Conservation (phyloP, 2,329 filamentous ascomycete species). For the Tolypocladium ovalisporum region DNA sequence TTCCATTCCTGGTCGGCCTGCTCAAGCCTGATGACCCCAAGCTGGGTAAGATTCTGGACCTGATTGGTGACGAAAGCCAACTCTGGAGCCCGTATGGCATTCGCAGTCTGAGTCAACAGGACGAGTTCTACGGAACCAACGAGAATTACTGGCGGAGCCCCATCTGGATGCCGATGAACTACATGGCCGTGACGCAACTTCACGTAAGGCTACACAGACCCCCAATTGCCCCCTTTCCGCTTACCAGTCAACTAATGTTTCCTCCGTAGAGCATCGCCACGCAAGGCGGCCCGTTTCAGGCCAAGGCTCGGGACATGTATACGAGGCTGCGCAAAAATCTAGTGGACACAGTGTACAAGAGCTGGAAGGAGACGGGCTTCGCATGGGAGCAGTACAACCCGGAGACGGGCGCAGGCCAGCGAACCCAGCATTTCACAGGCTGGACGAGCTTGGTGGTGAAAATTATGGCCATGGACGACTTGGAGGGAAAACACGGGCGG, state of each 20-base stretch:
- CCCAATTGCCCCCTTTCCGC: not conserved
- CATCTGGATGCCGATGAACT: constrained; percentile 95
- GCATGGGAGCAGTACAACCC: constrained; percentile 99
- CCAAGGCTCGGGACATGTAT: constrained; percentile 64
- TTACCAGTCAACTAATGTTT: not conserved
- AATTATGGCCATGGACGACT: constrained; percentile 88
- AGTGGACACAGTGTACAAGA: constrained; percentile 76
- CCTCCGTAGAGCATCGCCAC: constrained; percentile 45
- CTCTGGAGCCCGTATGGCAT: constrained; percentile 89
- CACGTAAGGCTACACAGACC: constrained; percentile 44
- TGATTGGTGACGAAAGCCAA: constrained; percentile 71
- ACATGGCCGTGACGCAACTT: constrained; percentile 69
- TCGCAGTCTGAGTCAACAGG: constrained; percentile 74
- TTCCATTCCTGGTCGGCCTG: constrained; percentile 82
- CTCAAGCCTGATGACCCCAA: constrained; percentile 62
- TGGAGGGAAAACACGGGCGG: constrained; percentile 26
- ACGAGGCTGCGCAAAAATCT: constrained; percentile 68
- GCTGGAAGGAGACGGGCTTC: constrained; percentile 86
- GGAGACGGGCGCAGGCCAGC: constrained; percentile 83
- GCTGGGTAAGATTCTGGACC: constrained; percentile 62
- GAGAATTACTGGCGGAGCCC: constrained; percentile 98
- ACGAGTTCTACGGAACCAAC: constrained; percentile 73
- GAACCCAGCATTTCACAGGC: constrained; percentile 95
- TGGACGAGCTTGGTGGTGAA: constrained; percentile 99
- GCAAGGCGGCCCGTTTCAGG: constrained; percentile 55